Percentiles rank a stretch among this genome's conserved stretches.
phyloP scores from a whole-genome alignment of 371 early-diverging fungal genomes.

The Rhizopus arrhizus region DNA sequence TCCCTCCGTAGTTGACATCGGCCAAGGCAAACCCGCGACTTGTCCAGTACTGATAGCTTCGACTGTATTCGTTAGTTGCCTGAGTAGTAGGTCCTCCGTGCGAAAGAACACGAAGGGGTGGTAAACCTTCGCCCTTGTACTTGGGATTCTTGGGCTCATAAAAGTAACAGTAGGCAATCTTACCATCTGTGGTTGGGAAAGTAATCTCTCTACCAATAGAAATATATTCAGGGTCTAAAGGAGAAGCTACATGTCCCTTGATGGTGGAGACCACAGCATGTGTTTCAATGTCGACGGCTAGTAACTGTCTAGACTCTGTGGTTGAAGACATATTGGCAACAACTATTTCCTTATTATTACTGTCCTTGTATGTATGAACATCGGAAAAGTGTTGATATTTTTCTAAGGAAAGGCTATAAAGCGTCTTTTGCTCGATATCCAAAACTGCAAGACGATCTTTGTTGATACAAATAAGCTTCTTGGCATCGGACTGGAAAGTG shows the following conservation, averaged over 20 bases:
- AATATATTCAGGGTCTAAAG: slow-evolving; percentile 49
- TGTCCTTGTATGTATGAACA: slow-evolving; percentile 35
- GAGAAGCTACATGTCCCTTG: slow-evolving; percentile 19
- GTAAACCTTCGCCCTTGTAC: slow-evolving; percentile 56
- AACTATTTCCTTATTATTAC: slow-evolving; percentile 33
- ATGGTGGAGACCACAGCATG: slow-evolving; percentile 9
- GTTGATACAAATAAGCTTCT: slow-evolving; percentile 45
- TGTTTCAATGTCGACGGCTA: slow-evolving; percentile 23
- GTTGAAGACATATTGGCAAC: slow-evolving; percentile 38
- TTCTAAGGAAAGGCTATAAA: slow-evolving; percentile 39
- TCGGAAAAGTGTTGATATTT: slow-evolving; percentile 39
- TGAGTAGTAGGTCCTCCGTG: slow-evolving; percentile 76
- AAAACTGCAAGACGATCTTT: slow-evolving; percentile 50
- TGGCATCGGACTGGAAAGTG: slow-evolving; percentile 47
- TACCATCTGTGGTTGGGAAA: slow-evolving; percentile 59
- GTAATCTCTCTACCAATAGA: slow-evolving; percentile 66
- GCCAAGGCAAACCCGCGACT: slow-evolving; percentile 75
- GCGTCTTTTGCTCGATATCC: slow-evolving; percentile 48
- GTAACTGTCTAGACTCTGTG: slow-evolving; percentile 25
- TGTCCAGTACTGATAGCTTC: slow-evolving; percentile 72
- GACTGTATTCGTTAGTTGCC: slow-evolving; percentile 39
- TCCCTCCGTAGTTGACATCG: slow-evolving; percentile 81
- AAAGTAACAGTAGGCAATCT: slow-evolving; percentile 60
- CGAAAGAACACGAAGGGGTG: slow-evolving; percentile 69
- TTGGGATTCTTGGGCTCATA: slow-evolving; percentile 71